Base-by-base conservation (phyloP, 2,329 filamentous ascomycete species). In the Biscogniauxia sp. region DNA sequence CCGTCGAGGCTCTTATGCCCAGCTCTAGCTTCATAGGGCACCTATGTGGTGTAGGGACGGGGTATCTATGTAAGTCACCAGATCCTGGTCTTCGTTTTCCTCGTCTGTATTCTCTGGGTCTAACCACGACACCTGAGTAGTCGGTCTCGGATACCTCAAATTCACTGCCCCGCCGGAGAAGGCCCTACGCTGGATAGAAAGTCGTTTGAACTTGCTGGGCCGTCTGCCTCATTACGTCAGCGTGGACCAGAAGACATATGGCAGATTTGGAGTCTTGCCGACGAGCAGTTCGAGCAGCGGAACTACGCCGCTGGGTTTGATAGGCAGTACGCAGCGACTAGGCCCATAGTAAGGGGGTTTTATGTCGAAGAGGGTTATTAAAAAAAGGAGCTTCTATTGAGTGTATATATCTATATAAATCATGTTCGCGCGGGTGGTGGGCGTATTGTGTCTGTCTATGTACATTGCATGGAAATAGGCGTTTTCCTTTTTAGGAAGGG, bases 201-300 rank as follows among this genome's bases (percentile, higher is more conserved):
- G 85, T 19, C 96, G 94, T 73, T 79, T 98, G 61, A 95, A 96
- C 71, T 82, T 98, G 9, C 81, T 97, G 20, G 91, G 88, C 20
- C 84, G 92, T 61, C 78, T 98, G 25, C 94, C 94, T 52, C 92
- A 96, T 76, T 98, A 97, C 71, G 90, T 98, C 54, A 96, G 91
- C 59, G 88, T 97, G 17, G 94, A 98, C 72, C 93, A 97, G 76
- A 97, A 97, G 82, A 97, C 92, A 5, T 97, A 94, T 71, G 94
- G 94, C 7, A 84, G 94, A 57, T 97, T 96, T 70, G 94, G 94
- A 1, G 90, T 97, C 15, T 79, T 98, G 59, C 94, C 93, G 2
- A 83, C 86, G 1, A 80, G 70, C 66, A 71, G 71, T 50, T 73
- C 75, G 58, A 72, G 76, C 19, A 69, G 75, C 53, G 72, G 77